Evolutionary conservation across 352 stramenopile species (phyloP).

Genomic region (Phytophthora pseudosyringae): DNA sequence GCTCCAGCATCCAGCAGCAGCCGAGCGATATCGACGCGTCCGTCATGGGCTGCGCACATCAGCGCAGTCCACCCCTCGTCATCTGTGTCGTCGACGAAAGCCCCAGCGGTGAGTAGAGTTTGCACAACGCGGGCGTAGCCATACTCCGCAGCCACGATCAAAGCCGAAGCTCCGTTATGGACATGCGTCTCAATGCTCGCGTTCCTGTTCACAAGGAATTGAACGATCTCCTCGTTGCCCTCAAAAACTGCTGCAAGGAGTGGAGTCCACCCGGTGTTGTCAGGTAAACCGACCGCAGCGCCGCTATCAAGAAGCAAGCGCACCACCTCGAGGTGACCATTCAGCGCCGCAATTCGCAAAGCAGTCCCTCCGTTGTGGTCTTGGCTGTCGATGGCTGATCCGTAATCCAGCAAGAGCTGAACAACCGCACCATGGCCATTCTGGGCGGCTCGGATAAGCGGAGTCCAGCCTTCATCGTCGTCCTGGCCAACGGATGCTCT

Average conservation of each 20-base stretch:
- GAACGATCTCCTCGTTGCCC: conserved; percentile 25
- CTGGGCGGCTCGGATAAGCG: conserved; percentile 22
- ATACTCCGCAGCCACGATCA: conserved; percentile 27
- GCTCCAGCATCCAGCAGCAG: conserved; percentile 18
- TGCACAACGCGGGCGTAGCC: conserved; percentile 17
- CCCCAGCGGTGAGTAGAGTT: conserved; percentile 22
- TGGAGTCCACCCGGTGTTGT: conserved; percentile 27
- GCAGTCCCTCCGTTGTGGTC: conserved; percentile 31
- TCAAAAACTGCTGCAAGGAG: conserved; percentile 26
- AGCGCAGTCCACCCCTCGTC: conserved; percentile 34
- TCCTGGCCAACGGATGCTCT: conserved; percentile 11
- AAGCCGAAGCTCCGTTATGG: conserved; percentile 15
- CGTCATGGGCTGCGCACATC: conserved; percentile 35
- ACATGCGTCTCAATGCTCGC: conserved; percentile 17
- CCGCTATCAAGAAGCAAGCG: conserved; percentile 17
- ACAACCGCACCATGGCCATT: conserved; percentile 21
- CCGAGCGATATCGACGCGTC: conserved; percentile 22
- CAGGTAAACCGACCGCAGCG: conserved; percentile 18
- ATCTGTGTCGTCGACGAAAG: conserved; percentile 23
- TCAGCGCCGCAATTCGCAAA: conserved; percentile 29
- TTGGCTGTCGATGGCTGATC: conserved; percentile 24
- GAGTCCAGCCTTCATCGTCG: conserved; percentile 19
- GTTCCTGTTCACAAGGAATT: conserved; percentile 11
- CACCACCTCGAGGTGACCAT: conserved; percentile 24
- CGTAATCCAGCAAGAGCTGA: conserved; percentile 17